Evolutionary conservation across 768 basidiomycete species (phyloP).

Genomic region (Postia placenta): DNA sequence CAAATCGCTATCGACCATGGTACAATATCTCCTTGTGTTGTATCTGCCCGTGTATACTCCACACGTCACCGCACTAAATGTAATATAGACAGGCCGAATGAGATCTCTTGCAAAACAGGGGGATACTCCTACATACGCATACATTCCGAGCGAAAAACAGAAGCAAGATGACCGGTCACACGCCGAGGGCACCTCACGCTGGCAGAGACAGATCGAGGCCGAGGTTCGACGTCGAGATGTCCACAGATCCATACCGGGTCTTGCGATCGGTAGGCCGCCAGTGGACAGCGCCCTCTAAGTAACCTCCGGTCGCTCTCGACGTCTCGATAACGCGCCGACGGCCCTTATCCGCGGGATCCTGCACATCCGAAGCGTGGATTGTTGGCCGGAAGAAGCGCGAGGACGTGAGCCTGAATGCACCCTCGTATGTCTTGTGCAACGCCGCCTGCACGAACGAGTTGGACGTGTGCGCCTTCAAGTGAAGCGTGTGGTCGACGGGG

Average conservation of each 20-base stretch:
- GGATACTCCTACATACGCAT: background rate
- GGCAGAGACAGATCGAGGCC: background rate
- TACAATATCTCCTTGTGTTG: background rate
- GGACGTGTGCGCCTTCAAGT: constrained; percentile 23
- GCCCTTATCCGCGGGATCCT: constrained; percentile 17
- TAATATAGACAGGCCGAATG: background rate
- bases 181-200: background rate
- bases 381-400: constrained; percentile 5
- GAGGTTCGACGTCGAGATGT: constrained; percentile 9
- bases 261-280: constrained; percentile 7
- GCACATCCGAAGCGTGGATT: constrained; percentile 1
- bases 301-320: background rate
- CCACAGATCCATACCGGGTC: constrained; percentile 3
- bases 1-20: no score
- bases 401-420: constrained; percentile 26
- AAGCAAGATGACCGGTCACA: background rate
- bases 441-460: constrained; percentile 29
- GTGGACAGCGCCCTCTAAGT: constrained; percentile 5
- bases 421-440: constrained; percentile 33
- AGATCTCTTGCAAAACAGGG: background rate
- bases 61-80: background rate
- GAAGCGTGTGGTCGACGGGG: constrained; percentile 29
- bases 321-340: constrained; percentile 6
- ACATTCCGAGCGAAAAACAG: background rate
- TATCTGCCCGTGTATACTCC: background rate